phyloP scores from a whole-genome alignment of 139 green algal species.

The Marvania coccoides region DNA sequence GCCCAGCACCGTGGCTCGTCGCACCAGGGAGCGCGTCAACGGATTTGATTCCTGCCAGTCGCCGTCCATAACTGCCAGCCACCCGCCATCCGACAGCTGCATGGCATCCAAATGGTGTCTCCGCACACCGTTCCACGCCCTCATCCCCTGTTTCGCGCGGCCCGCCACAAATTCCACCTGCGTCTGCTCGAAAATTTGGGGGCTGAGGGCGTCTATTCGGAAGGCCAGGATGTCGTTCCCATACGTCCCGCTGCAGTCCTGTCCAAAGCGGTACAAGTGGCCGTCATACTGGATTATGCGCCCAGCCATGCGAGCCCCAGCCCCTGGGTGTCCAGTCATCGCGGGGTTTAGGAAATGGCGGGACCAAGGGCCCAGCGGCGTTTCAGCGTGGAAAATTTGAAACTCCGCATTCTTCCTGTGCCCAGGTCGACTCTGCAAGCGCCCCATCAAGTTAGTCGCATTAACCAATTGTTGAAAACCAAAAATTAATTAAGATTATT shows the following conservation, averaged over 20 bases:
- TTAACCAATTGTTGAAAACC: no score
- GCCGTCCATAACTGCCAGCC: slow-evolving; percentile 33
- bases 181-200: slow-evolving; percentile 15
- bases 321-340: neutral
- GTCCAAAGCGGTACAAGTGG: slow-evolving; percentile 27
- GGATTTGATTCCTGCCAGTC: slow-evolving; percentile 11
- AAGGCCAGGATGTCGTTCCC: slow-evolving; percentile 25
- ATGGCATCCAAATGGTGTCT: slow-evolving; percentile 37
- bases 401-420: neutral
- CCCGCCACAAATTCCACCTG: slow-evolving; percentile 3
- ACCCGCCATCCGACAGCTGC: slow-evolving; percentile 20
- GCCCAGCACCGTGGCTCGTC: neutral
- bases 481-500: no score
- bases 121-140: slow-evolving; percentile 23
- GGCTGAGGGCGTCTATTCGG: slow-evolving; percentile 14
- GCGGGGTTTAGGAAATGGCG: slow-evolving; percentile 20
- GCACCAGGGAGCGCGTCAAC: neutral
- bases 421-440: neutral
- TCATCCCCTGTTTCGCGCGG: neutral
- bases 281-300: slow-evolving; percentile 13
- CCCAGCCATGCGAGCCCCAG: slow-evolving; percentile 19
- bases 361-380: slow-evolving; percentile 25
- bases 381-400: neutral
- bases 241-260: slow-evolving; percentile 37
- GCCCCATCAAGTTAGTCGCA: no score